phyloP scores from a whole-genome alignment of 2,329 filamentous ascomycete species.

The Hymenotorrendiella dingleyae region DNA sequence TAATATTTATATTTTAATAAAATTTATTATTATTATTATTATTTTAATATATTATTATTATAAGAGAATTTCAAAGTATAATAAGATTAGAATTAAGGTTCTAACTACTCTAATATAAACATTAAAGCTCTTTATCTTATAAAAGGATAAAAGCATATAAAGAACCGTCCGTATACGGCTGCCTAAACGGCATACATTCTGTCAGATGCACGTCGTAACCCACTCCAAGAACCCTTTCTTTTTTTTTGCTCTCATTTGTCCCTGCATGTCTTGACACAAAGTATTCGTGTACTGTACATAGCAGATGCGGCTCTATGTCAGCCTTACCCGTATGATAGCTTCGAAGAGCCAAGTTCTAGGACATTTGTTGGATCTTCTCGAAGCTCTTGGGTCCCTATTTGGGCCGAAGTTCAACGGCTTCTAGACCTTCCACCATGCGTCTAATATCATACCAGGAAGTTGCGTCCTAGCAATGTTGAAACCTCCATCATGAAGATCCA shows the following conservation, averaged over 20 bases:
- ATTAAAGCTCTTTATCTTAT: no score
- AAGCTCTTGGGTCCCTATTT: not conserved
- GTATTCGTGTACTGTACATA: not conserved
- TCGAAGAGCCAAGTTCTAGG: not conserved
- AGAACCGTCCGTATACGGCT: no score
- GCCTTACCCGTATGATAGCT: slow-evolving; percentile 5
- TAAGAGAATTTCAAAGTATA: no score
- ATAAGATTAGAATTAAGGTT: no score
- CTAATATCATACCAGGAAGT: not conserved
- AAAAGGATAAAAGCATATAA: no score
- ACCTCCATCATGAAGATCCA: not conserved
- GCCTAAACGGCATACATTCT: no score
- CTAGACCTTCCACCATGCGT: not conserved
- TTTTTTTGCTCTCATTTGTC: slow-evolving; percentile 3
- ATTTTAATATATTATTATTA: no score
- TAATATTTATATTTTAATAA: no score
- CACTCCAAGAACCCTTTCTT: slow-evolving; percentile 1
- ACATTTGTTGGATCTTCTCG: not conserved
- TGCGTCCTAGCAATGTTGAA: not conserved
- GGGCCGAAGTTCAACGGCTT: not conserved
- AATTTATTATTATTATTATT: no score
- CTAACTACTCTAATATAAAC: no score
- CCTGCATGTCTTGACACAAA: slow-evolving; percentile 6
- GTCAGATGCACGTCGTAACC: slow-evolving; percentile 8
- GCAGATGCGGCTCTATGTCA: slow-evolving; percentile 2